Conservation (phyloP, 441 rosid genomes). For the Arabidopsis lyrata region DNA sequence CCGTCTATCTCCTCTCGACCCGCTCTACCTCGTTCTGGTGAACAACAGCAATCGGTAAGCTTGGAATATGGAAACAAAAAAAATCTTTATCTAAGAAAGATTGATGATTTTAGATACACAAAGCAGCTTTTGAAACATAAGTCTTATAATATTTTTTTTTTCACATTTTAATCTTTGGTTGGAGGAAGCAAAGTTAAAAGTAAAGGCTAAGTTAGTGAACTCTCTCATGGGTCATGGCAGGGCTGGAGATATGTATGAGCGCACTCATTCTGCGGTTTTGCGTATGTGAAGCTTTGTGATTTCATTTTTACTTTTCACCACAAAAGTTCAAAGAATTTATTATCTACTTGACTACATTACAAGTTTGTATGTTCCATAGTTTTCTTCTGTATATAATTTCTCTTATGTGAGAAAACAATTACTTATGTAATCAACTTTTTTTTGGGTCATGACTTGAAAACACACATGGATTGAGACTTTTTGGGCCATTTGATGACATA, state of each 20-base stretch:
- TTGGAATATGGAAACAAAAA: neutral
- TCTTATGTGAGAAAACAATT: neutral
- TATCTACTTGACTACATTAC: neutral
- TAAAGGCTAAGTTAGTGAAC: slow-evolving; percentile 41
- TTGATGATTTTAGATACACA: neutral
- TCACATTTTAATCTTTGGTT: slow-evolving; percentile 25
- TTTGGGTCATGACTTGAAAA: neutral
- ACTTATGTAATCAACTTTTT: neutral
- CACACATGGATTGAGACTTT: neutral
- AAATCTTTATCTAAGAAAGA: neutral
- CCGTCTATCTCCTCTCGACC: slow-evolving; percentile 67
- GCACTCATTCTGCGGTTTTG: slow-evolving; percentile 29
- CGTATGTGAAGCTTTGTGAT: slow-evolving; percentile 27
- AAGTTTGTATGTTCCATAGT: slow-evolving; percentile 16
- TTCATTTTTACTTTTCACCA: slow-evolving; percentile 5
- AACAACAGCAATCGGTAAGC: slow-evolving; percentile 60
- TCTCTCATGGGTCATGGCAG: slow-evolving; percentile 44
- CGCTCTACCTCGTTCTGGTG: slow-evolving; percentile 71
- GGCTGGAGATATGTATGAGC: slow-evolving; percentile 48
- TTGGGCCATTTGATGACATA: neutral
- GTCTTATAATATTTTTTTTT: neutral
- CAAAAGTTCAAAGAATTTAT: neutral
- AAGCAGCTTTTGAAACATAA: slow-evolving; percentile 11
- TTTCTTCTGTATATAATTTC: neutral
- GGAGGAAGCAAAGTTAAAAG: slow-evolving; percentile 45